These are phyloP conservation scores for Coemansia sp. DNA, from an alignment of 192 early-diverging fungal species.

Conservation along the genomic window DNA sequence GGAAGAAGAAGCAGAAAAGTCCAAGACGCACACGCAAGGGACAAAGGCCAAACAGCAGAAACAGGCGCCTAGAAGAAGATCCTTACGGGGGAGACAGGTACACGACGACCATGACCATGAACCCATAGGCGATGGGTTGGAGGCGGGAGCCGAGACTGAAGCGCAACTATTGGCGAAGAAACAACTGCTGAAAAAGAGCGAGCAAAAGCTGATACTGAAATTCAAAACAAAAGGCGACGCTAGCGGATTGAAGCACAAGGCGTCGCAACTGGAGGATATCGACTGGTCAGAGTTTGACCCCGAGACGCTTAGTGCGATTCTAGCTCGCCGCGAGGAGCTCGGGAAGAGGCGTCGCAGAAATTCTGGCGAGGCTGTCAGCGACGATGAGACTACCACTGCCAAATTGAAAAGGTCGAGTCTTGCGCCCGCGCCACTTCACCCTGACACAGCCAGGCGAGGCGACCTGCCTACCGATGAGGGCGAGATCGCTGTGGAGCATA, in stretches of 20 bases:
- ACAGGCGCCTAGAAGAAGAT: not conserved
- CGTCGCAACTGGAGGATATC: constrained; percentile 34
- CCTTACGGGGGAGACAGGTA: not conserved
- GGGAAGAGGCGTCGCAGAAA: constrained; percentile 18
- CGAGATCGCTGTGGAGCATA: not conserved
- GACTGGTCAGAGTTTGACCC: constrained; percentile 57
- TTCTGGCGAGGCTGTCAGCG: not conserved
- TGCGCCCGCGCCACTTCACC: constrained; percentile 46
- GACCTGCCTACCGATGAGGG: not conserved
- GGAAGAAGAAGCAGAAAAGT: not conserved
- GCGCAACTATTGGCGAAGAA: not conserved
- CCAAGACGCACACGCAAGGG: not conserved
- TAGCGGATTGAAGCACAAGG: not conserved
- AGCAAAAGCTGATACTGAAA: constrained; percentile 29
- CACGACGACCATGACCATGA: constrained; percentile 23
- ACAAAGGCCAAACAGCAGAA: constrained; percentile 1
- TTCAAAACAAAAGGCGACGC: constrained; percentile 24
- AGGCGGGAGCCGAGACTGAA: not conserved
- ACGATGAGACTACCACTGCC: constrained; percentile 14
- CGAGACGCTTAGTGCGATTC: constrained; percentile 45
- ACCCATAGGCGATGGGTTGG: constrained; percentile 8
- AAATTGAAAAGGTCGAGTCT: constrained; percentile 51
- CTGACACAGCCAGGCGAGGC: not conserved
- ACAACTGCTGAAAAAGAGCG: not conserved
- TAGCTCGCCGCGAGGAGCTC: constrained; percentile 44